Evolutionary conservation across 352 stramenopile genomes (phyloP).

Genomic region (Labyrinthula sp.): DNA sequence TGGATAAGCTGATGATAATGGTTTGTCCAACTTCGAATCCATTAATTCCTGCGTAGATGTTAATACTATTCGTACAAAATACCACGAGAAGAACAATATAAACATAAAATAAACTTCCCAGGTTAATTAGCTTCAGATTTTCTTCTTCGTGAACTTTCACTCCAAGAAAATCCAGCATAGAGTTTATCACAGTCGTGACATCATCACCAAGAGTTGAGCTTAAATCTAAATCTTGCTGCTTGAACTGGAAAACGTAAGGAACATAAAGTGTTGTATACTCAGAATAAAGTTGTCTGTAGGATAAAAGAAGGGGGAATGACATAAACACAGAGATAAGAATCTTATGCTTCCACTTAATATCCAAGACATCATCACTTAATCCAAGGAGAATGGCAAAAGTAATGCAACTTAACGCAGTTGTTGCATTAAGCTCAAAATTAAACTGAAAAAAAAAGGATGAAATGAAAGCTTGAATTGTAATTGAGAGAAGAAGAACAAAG

Average conservation of each 20-base stretch:
- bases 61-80: slow-evolving; percentile 98
- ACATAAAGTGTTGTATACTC: slow-evolving; percentile 72
- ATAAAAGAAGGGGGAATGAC: slow-evolving; percentile 78
- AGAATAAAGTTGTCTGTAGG: too few relatives aligned
- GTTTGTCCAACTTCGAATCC: slow-evolving; percentile 76
- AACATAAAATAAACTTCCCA: slow-evolving; percentile 78
- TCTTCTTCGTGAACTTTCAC: slow-evolving; percentile 31
- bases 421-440: slow-evolving; percentile 37
- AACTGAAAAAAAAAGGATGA: slow-evolving; percentile 5
- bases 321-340: slow-evolving; percentile 81
- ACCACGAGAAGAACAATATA: slow-evolving; percentile 96
- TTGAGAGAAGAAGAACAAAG: slow-evolving; percentile 19
- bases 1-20: slow-evolving; percentile 65
- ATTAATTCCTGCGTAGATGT: slow-evolving; percentile 98
- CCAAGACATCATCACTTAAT: slow-evolving; percentile 78
- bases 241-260: slow-evolving; percentile 1
- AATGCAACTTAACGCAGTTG: slow-evolving; percentile 43
- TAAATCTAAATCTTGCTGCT: slow-evolving; percentile 1
- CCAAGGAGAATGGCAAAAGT: slow-evolving; percentile 72
- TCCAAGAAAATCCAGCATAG: slow-evolving; percentile 3
- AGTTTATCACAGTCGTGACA: neutral
- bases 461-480: slow-evolving; percentile 13
- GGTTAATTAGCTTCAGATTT: slow-evolving; percentile 60
- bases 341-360: slow-evolving; percentile 85
- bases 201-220: slow-evolving; percentile 3